Evolutionary conservation across 2,329 filamentous ascomycete species (phyloP), one percentile per base, ranked within the genome.

Genomic region (Remersonia thermophila): DNA sequence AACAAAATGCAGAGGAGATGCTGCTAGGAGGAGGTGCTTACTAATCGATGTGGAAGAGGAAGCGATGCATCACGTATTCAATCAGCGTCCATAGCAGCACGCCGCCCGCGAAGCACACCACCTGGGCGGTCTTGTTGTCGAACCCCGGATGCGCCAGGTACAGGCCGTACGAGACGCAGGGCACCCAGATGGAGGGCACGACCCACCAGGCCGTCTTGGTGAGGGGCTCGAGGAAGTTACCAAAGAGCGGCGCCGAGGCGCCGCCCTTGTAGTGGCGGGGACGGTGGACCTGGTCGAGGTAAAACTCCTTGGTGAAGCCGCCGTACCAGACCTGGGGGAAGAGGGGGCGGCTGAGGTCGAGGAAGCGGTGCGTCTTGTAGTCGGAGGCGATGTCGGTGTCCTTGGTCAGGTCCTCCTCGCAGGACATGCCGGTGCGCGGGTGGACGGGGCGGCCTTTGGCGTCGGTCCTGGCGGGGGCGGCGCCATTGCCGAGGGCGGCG

Each of bases 151-250:
- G 65, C 9, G 83, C 78, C 14, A 82, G 50, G 42, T 69, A 74
- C 9, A 78, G 73, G 17, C 83, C 85, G 53, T 86, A 94, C 8
- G 65, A 50, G 29, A 94, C 72, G 13, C 67, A 71, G n/a, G 91
- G 91, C 29, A 91, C 56, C 91, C 91, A 98, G 2, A 93, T 42
- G 0, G 67, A 67, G 3, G 91, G 91, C 9, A 98, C 70, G 30
- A 93, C 58, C 76, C 80, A 98, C 91, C 91, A 98, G 1, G 91
- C 75, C 2, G 91, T 98, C 68, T 87, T 82, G 58, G 80, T 87
- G 40, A 98, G 64, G n/a, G 91, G 91, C 62, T 98, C 91, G n/a
- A 98, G 67, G 57, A 98, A 93, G 62, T 98, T 96, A 41, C 91
- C 91, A 60, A 98, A 98, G 16, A 98, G 63, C 14, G 91, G 91